Evolutionary conservation across 106 monocot genomes (phyloP).

Genomic region (Apostasia ramifera): DNA sequence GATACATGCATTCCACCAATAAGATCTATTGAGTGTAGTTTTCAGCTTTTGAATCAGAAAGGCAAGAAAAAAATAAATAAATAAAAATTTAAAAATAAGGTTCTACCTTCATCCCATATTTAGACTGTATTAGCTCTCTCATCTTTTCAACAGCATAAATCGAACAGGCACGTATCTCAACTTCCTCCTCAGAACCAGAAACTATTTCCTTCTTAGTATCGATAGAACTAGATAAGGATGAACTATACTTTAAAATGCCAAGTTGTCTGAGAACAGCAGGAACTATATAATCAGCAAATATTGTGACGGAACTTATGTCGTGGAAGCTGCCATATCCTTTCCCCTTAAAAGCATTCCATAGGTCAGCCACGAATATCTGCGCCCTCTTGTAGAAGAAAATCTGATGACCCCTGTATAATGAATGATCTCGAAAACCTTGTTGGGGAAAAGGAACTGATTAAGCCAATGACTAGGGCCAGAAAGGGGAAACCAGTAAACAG

Average conservation of each 20-base stretch:
- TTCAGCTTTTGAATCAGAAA: too few species aligned
- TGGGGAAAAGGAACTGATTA: background rate
- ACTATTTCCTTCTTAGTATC: constrained; percentile 63
- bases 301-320: constrained; percentile 76
- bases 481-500: too few species aligned
- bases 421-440: constrained; percentile 91
- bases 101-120: constrained; percentile 71
- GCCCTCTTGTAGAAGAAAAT: constrained; percentile 93
- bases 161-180: constrained; percentile 88
- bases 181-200: constrained; percentile 85
- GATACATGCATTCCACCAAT: too few species aligned
- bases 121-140: constrained; percentile 60
- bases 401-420: constrained; percentile 87
- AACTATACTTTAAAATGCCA: constrained; percentile 72
- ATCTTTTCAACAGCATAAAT: constrained; percentile 90
- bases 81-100: background rate
- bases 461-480: background rate
- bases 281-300: constrained; percentile 97
- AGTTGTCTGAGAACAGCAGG: constrained; percentile 88
- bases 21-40: too few species aligned
- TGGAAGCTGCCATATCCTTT: constrained; percentile 70
- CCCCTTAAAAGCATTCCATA: constrained; percentile 97
- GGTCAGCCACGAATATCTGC: constrained; percentile 88
- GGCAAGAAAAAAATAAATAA: too few species aligned
- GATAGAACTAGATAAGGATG: constrained; percentile 37